Conservation (phyloP, 208 protist species). For the Phytomonas sp. region DNA sequence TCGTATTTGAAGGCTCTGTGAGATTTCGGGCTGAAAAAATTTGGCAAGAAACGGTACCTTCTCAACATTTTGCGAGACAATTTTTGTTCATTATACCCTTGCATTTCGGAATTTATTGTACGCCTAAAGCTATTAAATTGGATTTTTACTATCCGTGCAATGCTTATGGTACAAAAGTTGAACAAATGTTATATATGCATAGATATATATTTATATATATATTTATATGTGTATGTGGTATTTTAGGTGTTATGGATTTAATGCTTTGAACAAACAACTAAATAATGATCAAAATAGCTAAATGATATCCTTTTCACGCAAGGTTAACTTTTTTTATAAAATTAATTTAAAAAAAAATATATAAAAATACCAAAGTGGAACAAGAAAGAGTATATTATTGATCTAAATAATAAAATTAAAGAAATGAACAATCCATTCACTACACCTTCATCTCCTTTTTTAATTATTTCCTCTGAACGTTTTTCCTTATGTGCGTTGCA, state of each 20-base stretch:
- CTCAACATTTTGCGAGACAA: neutral
- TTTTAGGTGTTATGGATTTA: neutral
- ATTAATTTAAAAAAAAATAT: slow-evolving; percentile 3
- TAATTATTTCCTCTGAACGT: too few relatives aligned
- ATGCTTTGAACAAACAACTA: neutral
- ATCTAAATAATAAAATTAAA: neutral
- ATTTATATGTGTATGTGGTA: slow-evolving; percentile 5
- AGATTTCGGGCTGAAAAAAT: neutral
- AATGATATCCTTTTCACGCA: neutral
- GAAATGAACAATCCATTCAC: neutral
- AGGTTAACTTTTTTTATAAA: neutral
- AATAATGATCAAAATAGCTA: neutral
- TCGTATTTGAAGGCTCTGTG: neutral
- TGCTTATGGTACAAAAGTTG: neutral
- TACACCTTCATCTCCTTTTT: too few relatives aligned
- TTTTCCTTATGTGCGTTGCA: too few relatives aligned
- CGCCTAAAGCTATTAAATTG: too few relatives aligned
- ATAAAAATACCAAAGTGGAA: slow-evolving; percentile 10
- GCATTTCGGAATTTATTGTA: too few relatives aligned
- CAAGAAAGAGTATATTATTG: neutral
- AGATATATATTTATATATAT: slow-evolving; percentile 12
- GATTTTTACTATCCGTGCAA: too few relatives aligned
- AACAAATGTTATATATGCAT: slow-evolving; percentile 8
- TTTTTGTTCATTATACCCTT: neutral
- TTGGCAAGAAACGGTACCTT: neutral